These are phyloP conservation scores for Hanseniaspora singularis DNA, from an alignment of 805 yeast species.

Conservation along the genomic window DNA sequence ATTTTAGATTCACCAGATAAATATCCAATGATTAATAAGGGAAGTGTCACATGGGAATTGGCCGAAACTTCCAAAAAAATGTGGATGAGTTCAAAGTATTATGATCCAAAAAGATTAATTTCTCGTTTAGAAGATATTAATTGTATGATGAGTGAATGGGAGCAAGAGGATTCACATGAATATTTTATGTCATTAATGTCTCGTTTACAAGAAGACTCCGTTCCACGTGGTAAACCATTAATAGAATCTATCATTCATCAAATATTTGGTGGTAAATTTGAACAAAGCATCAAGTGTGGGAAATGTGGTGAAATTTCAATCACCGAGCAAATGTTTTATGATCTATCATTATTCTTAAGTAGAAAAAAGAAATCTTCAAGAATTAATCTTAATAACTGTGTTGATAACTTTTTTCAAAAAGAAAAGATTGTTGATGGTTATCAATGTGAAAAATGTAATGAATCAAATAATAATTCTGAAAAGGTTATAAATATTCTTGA, in stretches of 20 bases:
- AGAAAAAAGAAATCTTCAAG: slow-evolving; percentile 32
- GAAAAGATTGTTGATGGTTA: slow-evolving; percentile 74
- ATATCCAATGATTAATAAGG: slow-evolving; percentile 31
- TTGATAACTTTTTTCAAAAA: slow-evolving; percentile 69
- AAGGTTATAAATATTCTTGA: slow-evolving; percentile 51
- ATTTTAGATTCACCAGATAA: not conserved
- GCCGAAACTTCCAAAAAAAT: slow-evolving; percentile 59
- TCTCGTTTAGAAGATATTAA: slow-evolving; percentile 68
- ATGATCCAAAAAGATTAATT: slow-evolving; percentile 68
- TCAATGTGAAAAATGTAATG: slow-evolving; percentile 75
- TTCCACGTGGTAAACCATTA: slow-evolving; percentile 79
- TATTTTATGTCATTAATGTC: slow-evolving; percentile 86
- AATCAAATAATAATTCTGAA: slow-evolving; percentile 65
- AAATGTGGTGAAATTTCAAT: slow-evolving; percentile 70
- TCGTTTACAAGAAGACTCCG: slow-evolving; percentile 79
- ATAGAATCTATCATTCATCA: slow-evolving; percentile 76
- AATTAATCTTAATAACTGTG: slow-evolving; percentile 62
- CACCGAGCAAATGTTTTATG: slow-evolving; percentile 89
- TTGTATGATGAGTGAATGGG: slow-evolving; percentile 95
- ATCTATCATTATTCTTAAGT: slow-evolving; percentile 69
- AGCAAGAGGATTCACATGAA: slow-evolving; percentile 96
- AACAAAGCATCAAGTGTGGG: slow-evolving; percentile 75
- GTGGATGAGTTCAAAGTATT: slow-evolving; percentile 37
- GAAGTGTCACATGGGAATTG: slow-evolving; percentile 52
- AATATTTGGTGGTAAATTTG: slow-evolving; percentile 81